Percentiles rank a stretch among this genome's conserved stretches.
These are phyloP conservation scores for Daldinia sp. DNA, from an alignment of 2,329 filamentous ascomycete species.

Conservation along the genomic window DNA sequence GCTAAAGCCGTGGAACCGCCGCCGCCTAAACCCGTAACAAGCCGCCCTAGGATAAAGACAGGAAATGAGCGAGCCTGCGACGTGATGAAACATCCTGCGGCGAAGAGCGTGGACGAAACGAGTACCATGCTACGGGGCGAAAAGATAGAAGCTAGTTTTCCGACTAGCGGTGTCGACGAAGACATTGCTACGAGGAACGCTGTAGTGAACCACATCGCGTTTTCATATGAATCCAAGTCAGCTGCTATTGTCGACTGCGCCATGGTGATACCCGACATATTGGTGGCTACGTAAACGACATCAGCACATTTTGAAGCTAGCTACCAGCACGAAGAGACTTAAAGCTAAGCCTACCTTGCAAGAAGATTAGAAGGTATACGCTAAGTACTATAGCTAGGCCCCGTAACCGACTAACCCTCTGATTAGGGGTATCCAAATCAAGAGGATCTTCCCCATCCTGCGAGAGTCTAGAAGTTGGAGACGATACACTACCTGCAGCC, in stretches of 20 bases:
- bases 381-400: constrained; percentile 59
- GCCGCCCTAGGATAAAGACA: constrained; percentile 73
- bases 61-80: constrained; percentile 66
- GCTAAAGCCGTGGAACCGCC: constrained; percentile 77
- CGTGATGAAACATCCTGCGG: constrained; percentile 70
- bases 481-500: constrained; percentile 11
- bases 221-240: constrained; percentile 76
- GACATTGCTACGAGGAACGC: constrained; percentile 73
- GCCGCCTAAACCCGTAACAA: constrained; percentile 72
- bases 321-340: too few relatives aligned
- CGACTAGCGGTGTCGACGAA: constrained; percentile 71
- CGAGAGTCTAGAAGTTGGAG: constrained; percentile 25
- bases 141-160: constrained; percentile 78
- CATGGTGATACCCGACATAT: constrained; percentile 83
- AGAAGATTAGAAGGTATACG: constrained; percentile 65
- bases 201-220: constrained; percentile 82
- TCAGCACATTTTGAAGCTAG: neutral
- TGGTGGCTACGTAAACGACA: constrained; percentile 55
- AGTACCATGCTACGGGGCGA: constrained; percentile 72
- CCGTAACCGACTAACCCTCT: constrained; percentile 46
- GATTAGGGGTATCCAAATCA: constrained; percentile 43
- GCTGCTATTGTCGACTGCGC: constrained; percentile 79
- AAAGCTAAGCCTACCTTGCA: constrained; percentile 57
- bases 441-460: constrained; percentile 25
- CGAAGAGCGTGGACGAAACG: constrained; percentile 64